Evolutionary conservation across 73 alveolate species (phyloP).

Genomic region (Tetrahymena borealis): DNA sequence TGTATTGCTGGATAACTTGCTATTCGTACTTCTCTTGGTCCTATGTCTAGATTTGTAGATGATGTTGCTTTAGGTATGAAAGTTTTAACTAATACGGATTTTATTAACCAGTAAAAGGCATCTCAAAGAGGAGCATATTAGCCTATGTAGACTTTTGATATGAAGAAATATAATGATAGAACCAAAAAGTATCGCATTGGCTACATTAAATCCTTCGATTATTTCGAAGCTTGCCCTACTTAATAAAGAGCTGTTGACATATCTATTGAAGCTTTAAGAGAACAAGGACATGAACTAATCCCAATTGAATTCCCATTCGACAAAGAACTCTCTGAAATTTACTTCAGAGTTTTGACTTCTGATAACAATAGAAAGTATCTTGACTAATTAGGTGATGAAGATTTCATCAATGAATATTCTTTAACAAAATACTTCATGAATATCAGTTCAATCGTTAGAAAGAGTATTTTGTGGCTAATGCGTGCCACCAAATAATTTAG

Average conservation of each 20-base stretch:
- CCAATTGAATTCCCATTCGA: conserved; percentile 1
- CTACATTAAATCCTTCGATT: conserved; percentile 28
- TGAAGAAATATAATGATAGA: conserved; percentile 6
- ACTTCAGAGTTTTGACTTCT: neutral
- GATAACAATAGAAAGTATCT: neutral
- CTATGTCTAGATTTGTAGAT: conserved; percentile 60
- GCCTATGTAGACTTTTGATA: conserved; percentile 29
- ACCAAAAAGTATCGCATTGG: conserved; percentile 47
- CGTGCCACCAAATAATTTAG: neutral
- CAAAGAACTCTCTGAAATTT: neutral
- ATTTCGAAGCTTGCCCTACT: conserved; percentile 38
- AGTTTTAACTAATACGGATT: neutral
- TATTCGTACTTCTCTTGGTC: conserved; percentile 46
- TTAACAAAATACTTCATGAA: neutral
- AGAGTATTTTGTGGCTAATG: neutral
- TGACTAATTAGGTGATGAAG: conserved; percentile 31
- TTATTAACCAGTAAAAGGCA: neutral
- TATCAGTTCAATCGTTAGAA: neutral
- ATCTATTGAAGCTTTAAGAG: neutral
- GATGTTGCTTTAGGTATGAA: conserved; percentile 47
- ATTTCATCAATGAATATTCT: neutral
- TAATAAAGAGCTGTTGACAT: conserved; percentile 1
- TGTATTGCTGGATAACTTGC: neutral
- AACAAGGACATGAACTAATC: conserved; percentile 20
- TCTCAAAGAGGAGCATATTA: neutral